These are phyloP conservation scores for Pseudoturritis turrita DNA, from an alignment of 345 rosid genomes.

Conservation along the genomic window DNA sequence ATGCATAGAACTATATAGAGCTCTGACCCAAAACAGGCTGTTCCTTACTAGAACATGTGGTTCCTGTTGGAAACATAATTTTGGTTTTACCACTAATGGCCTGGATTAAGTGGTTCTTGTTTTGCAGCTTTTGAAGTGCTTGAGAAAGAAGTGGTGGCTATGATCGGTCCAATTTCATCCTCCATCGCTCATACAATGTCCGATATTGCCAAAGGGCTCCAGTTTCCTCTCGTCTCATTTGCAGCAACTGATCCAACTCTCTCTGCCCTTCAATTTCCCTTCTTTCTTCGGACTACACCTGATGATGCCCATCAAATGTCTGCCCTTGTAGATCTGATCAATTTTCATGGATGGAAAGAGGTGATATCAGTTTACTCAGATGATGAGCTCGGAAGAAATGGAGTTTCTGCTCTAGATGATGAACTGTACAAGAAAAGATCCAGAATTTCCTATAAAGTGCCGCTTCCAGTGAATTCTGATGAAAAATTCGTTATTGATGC, in stretches of 20 bases:
- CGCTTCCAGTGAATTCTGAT: constrained; percentile 41
- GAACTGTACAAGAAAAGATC: constrained; percentile 46
- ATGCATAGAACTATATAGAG: background rate
- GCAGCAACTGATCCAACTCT: constrained; percentile 92
- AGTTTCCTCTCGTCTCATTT: constrained; percentile 73
- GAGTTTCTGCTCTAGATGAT: constrained; percentile 50
- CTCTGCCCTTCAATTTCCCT: constrained; percentile 79
- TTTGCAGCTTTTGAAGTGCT: constrained; percentile 62
- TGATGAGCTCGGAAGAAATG: constrained; percentile 82
- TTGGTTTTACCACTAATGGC: background rate
- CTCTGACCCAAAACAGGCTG: background rate
- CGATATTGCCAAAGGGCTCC: constrained; percentile 53
- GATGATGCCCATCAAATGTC: constrained; percentile 76
- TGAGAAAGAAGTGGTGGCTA: constrained; percentile 58
- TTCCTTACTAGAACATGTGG: background rate
- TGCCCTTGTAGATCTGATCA: constrained; percentile 62
- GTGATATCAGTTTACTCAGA: constrained; percentile 64
- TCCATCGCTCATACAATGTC: constrained; percentile 70
- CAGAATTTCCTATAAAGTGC: constrained; percentile 51
- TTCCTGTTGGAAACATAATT: background rate
- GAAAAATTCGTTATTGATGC: constrained; percentile 34
- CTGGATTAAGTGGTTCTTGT: constrained; percentile 13
- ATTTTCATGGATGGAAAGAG: constrained; percentile 70
- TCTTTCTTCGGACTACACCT: constrained; percentile 65
- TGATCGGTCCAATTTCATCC: constrained; percentile 81